Evolutionary conservation across 768 basidiomycete species (phyloP).

Genomic region (Chalciporus chontae): DNA sequence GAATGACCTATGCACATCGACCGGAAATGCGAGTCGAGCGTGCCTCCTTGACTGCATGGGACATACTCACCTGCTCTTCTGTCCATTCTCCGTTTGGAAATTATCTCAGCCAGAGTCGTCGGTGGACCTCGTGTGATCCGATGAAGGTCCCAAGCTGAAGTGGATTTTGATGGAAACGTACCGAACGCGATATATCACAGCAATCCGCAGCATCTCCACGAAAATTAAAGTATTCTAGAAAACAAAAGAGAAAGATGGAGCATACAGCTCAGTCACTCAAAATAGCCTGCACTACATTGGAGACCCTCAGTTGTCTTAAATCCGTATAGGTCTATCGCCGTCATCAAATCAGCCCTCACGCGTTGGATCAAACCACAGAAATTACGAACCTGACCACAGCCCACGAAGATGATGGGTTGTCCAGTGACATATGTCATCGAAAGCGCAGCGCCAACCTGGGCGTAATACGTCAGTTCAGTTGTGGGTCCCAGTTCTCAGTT

Average conservation of each 20-base stretch:
- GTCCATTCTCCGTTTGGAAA: no score
- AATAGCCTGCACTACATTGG: slow-evolving; percentile 91
- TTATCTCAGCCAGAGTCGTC: no score
- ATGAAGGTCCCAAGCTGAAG: no score
- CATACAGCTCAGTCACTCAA: slow-evolving; percentile 58
- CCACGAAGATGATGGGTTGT: slow-evolving; percentile 97
- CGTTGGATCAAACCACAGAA: not conserved
- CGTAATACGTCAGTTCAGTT: slow-evolving; percentile 2
- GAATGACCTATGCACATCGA: no score
- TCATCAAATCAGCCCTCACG: slow-evolving; percentile 10
- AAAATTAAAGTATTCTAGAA: not conserved
- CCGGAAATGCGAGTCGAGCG: no score
- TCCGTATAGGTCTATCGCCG: slow-evolving; percentile 86
- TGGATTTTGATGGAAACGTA: no score
- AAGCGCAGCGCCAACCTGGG: slow-evolving; percentile 91
- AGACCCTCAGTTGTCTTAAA: slow-evolving; percentile 83
- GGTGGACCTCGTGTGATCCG: no score
- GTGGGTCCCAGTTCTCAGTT: not conserved
- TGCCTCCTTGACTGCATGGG: no score
- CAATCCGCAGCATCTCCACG: no score
- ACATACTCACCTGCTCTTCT: no score
- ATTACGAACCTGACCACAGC: slow-evolving; percentile 83
- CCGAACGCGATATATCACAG: no score
- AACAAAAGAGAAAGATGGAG: not conserved
- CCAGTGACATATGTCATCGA: slow-evolving; percentile 99